Percentiles rank a stretch among this genome's conserved stretches.
These are phyloP conservation scores for Clausena lansium DNA, from an alignment of 345 rosid species.

Conservation along the genomic window DNA sequence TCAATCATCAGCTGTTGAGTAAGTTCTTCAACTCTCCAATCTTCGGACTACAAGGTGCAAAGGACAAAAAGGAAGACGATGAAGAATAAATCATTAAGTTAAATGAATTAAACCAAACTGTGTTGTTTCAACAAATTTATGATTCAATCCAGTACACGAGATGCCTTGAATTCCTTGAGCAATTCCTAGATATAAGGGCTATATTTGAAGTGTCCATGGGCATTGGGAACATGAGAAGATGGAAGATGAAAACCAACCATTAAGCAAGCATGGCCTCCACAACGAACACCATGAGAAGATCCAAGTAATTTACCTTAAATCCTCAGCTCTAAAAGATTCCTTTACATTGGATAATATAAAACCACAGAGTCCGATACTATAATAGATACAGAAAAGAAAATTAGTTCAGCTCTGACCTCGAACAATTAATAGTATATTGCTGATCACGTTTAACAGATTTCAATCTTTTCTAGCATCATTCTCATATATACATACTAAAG, in stretches of 20 bases:
- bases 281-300: not conserved
- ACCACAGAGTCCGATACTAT: not conserved
- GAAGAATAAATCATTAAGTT: not conserved
- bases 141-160: not conserved
- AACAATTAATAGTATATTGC: not conserved
- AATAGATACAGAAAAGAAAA: not conserved
- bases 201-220: not conserved
- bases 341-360: not conserved
- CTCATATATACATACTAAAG: not conserved
- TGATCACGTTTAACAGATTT: not conserved
- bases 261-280: not conserved
- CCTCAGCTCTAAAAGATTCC: not conserved
- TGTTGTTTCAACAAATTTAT: too few species aligned
- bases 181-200: not conserved
- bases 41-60: conserved; percentile 10
- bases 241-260: not conserved
- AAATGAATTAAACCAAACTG: too few species aligned
- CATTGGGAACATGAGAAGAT: not conserved
- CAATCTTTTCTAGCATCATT: not conserved
- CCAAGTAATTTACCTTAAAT: not conserved
- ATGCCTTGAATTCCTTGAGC: not conserved
- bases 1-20: conserved; percentile 16
- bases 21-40: conserved; percentile 22
- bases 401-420: not conserved
- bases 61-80: not conserved